Percentiles rank a stretch among this genome's conserved stretches.
Conservation (phyloP, 129 eudicot species). For the Flaveria linearis region DNA sequence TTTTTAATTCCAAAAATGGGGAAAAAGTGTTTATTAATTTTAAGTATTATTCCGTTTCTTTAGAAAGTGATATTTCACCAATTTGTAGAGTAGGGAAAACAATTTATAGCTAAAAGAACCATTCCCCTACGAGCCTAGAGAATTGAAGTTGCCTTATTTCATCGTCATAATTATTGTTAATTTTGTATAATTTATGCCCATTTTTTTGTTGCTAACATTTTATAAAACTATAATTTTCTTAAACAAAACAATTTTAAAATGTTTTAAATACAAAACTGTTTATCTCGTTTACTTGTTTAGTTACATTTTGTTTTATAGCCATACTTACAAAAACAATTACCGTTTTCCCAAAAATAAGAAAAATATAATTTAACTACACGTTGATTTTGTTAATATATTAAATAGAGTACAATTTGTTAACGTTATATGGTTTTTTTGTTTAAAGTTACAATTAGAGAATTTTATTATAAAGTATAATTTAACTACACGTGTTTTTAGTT, state of each 20-base stretch:
- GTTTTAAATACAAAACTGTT: background rate
- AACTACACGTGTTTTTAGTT: background rate
- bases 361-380: no score
- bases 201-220: background rate
- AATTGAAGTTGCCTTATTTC: conserved; percentile 19
- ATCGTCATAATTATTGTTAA: conserved; percentile 1
- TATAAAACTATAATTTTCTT: no score
- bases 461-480: no score
- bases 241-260: no score
- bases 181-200: background rate
- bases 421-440: no score
- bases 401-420: no score
- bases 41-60: background rate
- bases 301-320: background rate
- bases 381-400: no score
- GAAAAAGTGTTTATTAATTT: background rate
- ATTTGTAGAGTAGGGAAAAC: conserved; percentile 38
- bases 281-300: background rate
- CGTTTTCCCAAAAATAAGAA: no score
- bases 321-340: background rate
- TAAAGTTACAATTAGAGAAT: no score
- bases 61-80: conserved; percentile 46
- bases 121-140: conserved; percentile 16
- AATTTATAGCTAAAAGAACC: conserved; percentile 30
- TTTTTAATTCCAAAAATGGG: conserved; percentile 9